Percentiles rank a stretch among this genome's conserved stretches.
Evolutionary conservation across 108 stramenopile genomes (phyloP).

Genomic region (Cylindrotheca fusiformis): DNA sequence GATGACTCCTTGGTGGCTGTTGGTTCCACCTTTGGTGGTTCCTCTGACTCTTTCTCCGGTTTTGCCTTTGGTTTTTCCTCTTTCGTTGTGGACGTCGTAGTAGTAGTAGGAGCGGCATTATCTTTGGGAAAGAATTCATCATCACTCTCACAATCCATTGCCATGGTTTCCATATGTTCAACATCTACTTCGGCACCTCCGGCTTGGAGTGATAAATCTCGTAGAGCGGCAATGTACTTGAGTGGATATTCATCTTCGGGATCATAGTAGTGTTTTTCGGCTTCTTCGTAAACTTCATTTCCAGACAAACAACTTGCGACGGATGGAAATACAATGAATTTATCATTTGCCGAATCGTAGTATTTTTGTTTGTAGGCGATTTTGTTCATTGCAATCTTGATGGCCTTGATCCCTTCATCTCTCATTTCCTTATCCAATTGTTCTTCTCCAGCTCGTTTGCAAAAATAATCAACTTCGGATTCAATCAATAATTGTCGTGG

Average conservation of each 20-base stretch:
- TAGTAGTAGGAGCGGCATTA: not conserved
- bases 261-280: slow-evolving; percentile 16
- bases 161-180: slow-evolving; percentile 9
- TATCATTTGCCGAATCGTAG: slow-evolving; percentile 16
- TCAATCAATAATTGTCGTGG: not conserved
- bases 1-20: no score
- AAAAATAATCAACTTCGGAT: not conserved
- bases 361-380: slow-evolving; percentile 25
- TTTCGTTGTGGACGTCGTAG: not conserved
- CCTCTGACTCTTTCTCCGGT: no score
- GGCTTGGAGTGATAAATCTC: slow-evolving; percentile 6
- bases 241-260: slow-evolving; percentile 16
- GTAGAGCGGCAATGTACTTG: slow-evolving; percentile 14
- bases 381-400: slow-evolving; percentile 1
- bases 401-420: slow-evolving; percentile 14
- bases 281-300: slow-evolving; percentile 20
- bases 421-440: slow-evolving; percentile 17
- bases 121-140: not conserved
- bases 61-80: not conserved
- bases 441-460: slow-evolving; percentile 20
- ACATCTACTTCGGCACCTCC: slow-evolving; percentile 2
- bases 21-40: no score
- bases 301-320: slow-evolving; percentile 4
- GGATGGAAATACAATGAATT: slow-evolving; percentile 22
- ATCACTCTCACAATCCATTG: not conserved